A percentile compares a stretch with the other conserved stretches of the same genome.
Evolutionary conservation across 2,329 filamentous ascomycete genomes (phyloP).

Genomic region (Sphaceloma murrayae): DNA sequence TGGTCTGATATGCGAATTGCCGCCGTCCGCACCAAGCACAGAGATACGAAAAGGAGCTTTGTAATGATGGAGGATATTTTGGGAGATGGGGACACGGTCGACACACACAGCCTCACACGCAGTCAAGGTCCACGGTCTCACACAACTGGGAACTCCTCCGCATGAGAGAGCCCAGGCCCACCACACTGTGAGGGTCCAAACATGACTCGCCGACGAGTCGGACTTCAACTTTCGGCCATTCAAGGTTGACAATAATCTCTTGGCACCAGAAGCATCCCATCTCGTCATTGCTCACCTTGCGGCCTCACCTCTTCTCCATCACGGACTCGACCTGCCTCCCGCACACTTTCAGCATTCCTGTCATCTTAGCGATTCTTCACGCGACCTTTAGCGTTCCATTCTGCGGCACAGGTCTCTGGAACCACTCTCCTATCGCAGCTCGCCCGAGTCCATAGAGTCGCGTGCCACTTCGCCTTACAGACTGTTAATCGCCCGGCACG

Average conservation of each 20-base stretch:
- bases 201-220: constrained; percentile 8
- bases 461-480: constrained; percentile 5
- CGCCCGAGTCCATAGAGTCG: too few species aligned
- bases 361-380: too few species aligned
- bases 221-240: constrained; percentile 1
- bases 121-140: not conserved
- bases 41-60: constrained; percentile 5
- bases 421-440: too few species aligned
- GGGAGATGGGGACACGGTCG: constrained; percentile 9
- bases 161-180: constrained; percentile 3
- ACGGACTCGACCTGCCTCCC: not conserved
- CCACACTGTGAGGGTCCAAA: not conserved
- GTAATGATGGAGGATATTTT: constrained; percentile 10
- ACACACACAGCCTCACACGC: constrained; percentile 13
- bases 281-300: not conserved
- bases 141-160: too few species aligned
- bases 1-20: not conserved
- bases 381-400: not conserved
- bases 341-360: too few species aligned
- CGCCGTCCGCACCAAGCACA: constrained; percentile 4
- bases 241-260: too few species aligned
- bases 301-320: not conserved
- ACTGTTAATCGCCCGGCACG: constrained; percentile 33
- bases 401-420: not conserved
- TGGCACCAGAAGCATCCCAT: constrained; percentile 11